phyloP scores from a whole-genome alignment of 805 yeast genomes.

The Torulaspora delbrueckii region DNA sequence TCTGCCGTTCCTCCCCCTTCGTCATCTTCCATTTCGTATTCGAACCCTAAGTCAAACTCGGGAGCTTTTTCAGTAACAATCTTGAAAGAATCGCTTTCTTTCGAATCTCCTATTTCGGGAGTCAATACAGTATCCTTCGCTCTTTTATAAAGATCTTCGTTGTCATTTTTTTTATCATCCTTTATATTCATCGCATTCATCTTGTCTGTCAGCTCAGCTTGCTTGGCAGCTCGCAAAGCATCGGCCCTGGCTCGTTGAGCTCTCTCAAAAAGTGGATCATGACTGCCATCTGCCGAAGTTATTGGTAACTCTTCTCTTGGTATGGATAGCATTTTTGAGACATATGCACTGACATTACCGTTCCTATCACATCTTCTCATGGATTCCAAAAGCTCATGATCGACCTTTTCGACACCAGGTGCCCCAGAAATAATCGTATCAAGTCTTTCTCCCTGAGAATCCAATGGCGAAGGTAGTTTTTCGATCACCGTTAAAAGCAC shows the following conservation, averaged over 20 bases:
- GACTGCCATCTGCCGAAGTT: conserved; percentile 40
- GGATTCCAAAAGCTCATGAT: conserved; percentile 45
- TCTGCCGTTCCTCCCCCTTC: conserved; percentile 22
- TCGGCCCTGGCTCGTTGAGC: conserved; percentile 60
- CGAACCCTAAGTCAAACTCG: conserved; percentile 26
- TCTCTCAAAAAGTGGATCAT: conserved; percentile 57
- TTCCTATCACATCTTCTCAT: conserved; percentile 63
- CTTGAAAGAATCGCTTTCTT: conserved; percentile 9
- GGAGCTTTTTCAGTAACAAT: conserved; percentile 27
- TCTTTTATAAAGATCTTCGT: conserved; percentile 22
- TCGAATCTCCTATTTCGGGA: conserved; percentile 19
- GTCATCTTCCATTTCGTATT: conserved; percentile 18
- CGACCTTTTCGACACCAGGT: conserved; percentile 36
- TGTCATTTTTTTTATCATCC: conserved; percentile 10
- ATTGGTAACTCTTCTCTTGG: conserved; percentile 77
- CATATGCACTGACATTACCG: conserved; percentile 69
- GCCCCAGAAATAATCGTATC: conserved; percentile 60
- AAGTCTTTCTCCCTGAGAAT: conserved; percentile 69
- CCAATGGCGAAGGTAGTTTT: conserved; percentile 74
- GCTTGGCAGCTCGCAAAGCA: conserved; percentile 65
- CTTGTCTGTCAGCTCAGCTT: conserved; percentile 37
- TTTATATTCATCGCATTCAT: conserved; percentile 17
- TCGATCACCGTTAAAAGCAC: conserved; percentile 80
- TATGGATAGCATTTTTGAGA: conserved; percentile 83
- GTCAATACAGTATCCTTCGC: conserved; percentile 28